Evolutionary conservation across 148 eudicot species (phyloP), one percentile per base, ranked within the genome.

Genomic region (Vaccinium darrowii): DNA sequence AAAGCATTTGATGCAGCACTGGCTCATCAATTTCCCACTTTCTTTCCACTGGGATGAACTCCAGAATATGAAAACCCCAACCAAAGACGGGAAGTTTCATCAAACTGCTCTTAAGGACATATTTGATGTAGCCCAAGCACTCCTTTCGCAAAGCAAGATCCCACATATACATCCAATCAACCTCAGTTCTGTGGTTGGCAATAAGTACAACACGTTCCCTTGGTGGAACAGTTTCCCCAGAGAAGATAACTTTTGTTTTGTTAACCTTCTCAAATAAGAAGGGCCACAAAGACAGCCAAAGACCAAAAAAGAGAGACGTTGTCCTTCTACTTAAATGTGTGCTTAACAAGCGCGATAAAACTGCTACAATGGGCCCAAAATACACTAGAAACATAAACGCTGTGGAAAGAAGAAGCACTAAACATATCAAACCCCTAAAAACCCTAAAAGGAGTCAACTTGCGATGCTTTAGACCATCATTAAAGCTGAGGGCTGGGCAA

Each of bases 121-220:
- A 94, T 78, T 92, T 94, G 89, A 94, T 91, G 90, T 84, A 90
- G 33, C 94, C 97, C 78, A 92, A 80, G 72, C 92, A 81, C 50
- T 91, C 97, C 83, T 94, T 94, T 43, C 97, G 84, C 76, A 92
- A 84, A 51, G 97, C 97, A 87, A 94, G 93, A 85, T 94, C 87
- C 97, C 97, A 92, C 80, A 94, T 82, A 86, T 94, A 94, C 97
- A 94, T 94, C 97, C 97, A 92, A 87, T 94, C 97, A 89, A 94
- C 95, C 85, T 94, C 97, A n/a, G 97, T 94, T 86, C 95, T 89
- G 86, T 94, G 97, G 77, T 94, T 94, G 65, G 95, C 93, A 63
- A 94, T 92, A 62, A 94, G 86, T 88, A 94, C 87, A 85, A 91
- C 93, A 85, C 95, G 94, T 87, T 94, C 95, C 83, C 88, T 85